Evolutionary conservation across 345 rosid genomes (phyloP), one percentile per base, ranked within the genome.

Genomic region (Turritis glabra): DNA sequence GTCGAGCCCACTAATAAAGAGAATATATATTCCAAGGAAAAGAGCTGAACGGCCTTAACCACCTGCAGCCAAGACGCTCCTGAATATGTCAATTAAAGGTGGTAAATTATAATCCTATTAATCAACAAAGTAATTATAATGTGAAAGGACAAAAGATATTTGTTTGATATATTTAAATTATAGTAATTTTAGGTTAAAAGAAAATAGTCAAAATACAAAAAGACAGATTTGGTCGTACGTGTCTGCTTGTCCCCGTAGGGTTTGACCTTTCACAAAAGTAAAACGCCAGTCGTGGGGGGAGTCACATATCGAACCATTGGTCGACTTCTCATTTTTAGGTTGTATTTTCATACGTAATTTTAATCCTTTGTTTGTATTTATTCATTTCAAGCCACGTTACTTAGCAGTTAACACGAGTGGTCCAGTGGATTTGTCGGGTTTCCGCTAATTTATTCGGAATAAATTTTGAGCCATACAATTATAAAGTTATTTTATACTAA

Each of bases 241-340:
- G 75, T 64, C 58, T 23, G 51, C 26, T 62, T 76, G 79, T 76
- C 70, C 65, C 71, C 79, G 2, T 69, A 63, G 75, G 71, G 46
- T 76, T 76, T 76, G 80, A 76, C 80, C 80, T 76, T 76, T 76
- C 33, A 44, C 25, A 63, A 76, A 76, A 33, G 58, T 44, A 69
- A 76, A 69, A 76, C 58, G 80, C 23, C 56, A 29, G 64, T 43
- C 79, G 75, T 67, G 68, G 74, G 67, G 51, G n/a, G 73, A 75
- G 63, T 23, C 68, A 59, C 50, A 52, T 51, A 40, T 51, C 60
- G 27, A 50, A 27, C 53, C 53, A 26, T 48, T 12, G 41, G 14
- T 18, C 50, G 58, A 26, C 17, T 50, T 57, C 23, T 22, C 21
- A 2, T 30, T 66, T 35, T 19, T 27, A 21, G 23, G 15, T 9